phyloP scores from a whole-genome alignment of 176 grass and related monocot genomes.

The Aegilops longissima region DNA sequence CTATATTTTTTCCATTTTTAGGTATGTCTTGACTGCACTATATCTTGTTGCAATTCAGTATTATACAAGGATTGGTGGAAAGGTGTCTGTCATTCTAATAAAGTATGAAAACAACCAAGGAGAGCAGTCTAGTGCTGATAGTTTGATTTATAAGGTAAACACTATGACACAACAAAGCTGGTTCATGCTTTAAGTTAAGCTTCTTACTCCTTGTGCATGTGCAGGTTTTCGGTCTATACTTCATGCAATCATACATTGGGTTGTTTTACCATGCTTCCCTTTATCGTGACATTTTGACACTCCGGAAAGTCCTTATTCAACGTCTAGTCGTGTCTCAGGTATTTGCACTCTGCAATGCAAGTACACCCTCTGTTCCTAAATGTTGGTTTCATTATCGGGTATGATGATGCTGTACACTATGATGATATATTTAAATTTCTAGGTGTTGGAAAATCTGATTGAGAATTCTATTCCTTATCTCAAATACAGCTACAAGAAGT shows the following conservation, averaged over 20 bases:
- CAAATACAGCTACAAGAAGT: slow-evolving; percentile 96
- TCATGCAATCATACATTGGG: slow-evolving; percentile 99
- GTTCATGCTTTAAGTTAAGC: neutral
- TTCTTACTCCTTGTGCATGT: slow-evolving; percentile 25
- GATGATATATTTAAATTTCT: slow-evolving; percentile 29
- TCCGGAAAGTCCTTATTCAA: slow-evolving; percentile 86
- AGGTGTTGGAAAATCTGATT: slow-evolving; percentile 95
- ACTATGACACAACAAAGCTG: slow-evolving; percentile 26
- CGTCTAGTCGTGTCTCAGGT: slow-evolving; percentile 94
- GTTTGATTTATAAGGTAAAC: slow-evolving; percentile 98
- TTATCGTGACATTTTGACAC: slow-evolving; percentile 72
- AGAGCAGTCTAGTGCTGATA: slow-evolving; percentile 90
- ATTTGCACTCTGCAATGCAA: slow-evolving; percentile 19
- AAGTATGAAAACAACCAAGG: slow-evolving; percentile 98
- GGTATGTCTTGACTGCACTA: slow-evolving; percentile 75
- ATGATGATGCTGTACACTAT: neutral
- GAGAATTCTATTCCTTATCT: slow-evolving; percentile 97
- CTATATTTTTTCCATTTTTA: neutral
- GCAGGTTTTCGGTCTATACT: slow-evolving; percentile 98
- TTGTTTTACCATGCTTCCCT: slow-evolving; percentile 89
- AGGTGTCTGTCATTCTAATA: slow-evolving; percentile 85
- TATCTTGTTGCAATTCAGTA: slow-evolving; percentile 99
- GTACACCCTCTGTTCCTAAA: neutral
- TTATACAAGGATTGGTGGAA: slow-evolving; percentile 95
- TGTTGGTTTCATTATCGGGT: neutral